phyloP scores from a whole-genome alignment of 306 rosid species.

The Psophocarpus tetragonolobus region DNA sequence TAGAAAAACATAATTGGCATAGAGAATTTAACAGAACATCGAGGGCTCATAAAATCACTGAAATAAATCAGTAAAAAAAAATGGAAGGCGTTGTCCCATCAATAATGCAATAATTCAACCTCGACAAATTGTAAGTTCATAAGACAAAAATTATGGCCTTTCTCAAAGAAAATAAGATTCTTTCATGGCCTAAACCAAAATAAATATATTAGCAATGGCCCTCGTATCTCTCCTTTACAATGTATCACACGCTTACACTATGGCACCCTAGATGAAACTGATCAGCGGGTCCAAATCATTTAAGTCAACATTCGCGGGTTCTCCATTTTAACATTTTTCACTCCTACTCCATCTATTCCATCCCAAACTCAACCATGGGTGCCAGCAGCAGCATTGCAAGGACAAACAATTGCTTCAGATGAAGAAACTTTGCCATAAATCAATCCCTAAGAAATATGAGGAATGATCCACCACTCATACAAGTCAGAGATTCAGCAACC shows the following conservation, averaged over 20 bases:
- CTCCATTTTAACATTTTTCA: conserved; percentile 71
- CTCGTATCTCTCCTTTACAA: too few species aligned
- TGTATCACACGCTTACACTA: too few species aligned
- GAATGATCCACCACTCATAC: conserved; percentile 64
- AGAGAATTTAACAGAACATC: too few species aligned
- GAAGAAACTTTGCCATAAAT: conserved; percentile 64
- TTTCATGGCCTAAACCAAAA: not conserved
- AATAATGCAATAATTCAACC: too few species aligned
- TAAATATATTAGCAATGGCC: too few species aligned
- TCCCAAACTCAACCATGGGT: conserved; percentile 53
- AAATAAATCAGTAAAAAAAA: too few species aligned
- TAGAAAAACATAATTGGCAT: not conserved
- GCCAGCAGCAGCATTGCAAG: conserved; percentile 69
- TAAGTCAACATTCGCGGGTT: conserved; percentile 79
- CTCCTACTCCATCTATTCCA: conserved; percentile 82
- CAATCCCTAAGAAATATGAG: conserved; percentile 64
- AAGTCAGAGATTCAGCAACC: too few species aligned
- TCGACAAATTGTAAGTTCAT: too few species aligned
- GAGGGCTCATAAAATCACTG: too few species aligned
- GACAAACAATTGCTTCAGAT: conserved; percentile 88
- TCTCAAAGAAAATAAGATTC: not conserved
- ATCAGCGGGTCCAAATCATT: too few species aligned
- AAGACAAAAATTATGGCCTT: too few species aligned
- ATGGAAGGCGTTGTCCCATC: too few species aligned
- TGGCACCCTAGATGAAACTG: conserved; percentile 88